phyloP scores from a whole-genome alignment of 331 rosid genomes.

The Rosa hybrid region DNA sequence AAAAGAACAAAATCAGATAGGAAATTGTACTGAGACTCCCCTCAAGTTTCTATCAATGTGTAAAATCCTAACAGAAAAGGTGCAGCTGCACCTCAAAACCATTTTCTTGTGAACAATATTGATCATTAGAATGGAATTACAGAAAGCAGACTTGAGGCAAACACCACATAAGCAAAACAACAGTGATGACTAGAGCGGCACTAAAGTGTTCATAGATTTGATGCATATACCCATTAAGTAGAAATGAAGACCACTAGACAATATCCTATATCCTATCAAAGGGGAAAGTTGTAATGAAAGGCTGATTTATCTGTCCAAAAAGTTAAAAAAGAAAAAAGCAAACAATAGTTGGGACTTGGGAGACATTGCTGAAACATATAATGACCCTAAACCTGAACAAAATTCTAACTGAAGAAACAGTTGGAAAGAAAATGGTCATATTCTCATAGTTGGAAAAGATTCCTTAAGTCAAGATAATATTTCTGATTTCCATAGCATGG shows the following conservation, averaged over 20 bases:
- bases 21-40: not conserved
- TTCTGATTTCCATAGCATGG: constrained; percentile 8
- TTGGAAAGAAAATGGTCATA: not conserved
- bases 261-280: not conserved
- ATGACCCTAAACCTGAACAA: not conserved
- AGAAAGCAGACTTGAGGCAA: not conserved
- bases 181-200: not conserved
- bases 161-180: not conserved
- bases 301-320: not conserved
- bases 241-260: not conserved
- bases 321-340: not conserved
- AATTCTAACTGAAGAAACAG: not conserved
- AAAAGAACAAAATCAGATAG: constrained; percentile 18
- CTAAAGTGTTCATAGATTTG: not conserved
- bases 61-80: not conserved
- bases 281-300: not conserved
- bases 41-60: constrained; percentile 1
- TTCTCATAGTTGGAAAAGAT: not conserved
- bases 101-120: not conserved
- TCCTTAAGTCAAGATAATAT: not conserved
- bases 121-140: not conserved
- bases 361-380: not conserved
- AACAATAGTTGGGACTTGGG: not conserved
- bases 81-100: not conserved
- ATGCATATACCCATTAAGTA: not conserved